Percentiles rank a stretch among this genome's conserved stretches.
Conservation (phyloP, 805 yeast genomes). For the Tetrapisispora arboricola region DNA sequence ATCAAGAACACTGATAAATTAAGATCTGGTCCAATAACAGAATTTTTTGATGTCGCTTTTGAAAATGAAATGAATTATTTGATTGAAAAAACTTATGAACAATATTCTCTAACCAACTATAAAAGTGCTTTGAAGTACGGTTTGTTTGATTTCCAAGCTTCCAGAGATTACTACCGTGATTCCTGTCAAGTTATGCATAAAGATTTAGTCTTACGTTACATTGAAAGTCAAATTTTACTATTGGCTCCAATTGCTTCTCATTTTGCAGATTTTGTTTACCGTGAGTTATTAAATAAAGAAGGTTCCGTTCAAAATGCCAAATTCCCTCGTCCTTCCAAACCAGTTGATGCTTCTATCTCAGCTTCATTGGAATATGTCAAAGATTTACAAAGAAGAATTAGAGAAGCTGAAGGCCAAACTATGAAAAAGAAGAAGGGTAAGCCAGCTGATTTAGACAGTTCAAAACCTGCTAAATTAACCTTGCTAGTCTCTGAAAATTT, state of each 20-base stretch:
- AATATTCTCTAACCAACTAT: slow-evolving; percentile 64
- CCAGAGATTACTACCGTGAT: slow-evolving; percentile 96
- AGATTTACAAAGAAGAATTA: slow-evolving; percentile 65
- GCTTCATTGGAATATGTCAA: slow-evolving; percentile 77
- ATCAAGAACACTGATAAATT: slow-evolving; percentile 41
- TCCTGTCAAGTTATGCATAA: slow-evolving; percentile 60
- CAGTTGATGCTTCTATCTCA: slow-evolving; percentile 48
- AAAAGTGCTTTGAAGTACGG: slow-evolving; percentile 86
- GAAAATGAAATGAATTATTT: slow-evolving; percentile 87
- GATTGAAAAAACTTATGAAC: slow-evolving; percentile 61
- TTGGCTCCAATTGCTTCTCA: slow-evolving; percentile 94
- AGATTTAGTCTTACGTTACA: slow-evolving; percentile 70
- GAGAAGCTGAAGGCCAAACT: slow-evolving; percentile 85
- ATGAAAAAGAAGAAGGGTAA: slow-evolving; percentile 83
- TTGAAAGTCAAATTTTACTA: slow-evolving; percentile 76
- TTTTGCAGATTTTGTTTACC: slow-evolving; percentile 81
- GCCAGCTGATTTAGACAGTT: slow-evolving; percentile 60
- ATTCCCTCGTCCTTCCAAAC: slow-evolving; percentile 72
- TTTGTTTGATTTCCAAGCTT: slow-evolving; percentile 85
- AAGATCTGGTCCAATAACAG: slow-evolving; percentile 43
- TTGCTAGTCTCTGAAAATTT: slow-evolving; percentile 70
- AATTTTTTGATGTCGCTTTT: slow-evolving; percentile 79
- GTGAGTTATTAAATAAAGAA: slow-evolving; percentile 62
- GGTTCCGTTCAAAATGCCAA: slow-evolving; percentile 60
- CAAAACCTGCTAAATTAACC: slow-evolving; percentile 63